phyloP scores from a whole-genome alignment of 345 rosid genomes.

The Viola odorata region DNA sequence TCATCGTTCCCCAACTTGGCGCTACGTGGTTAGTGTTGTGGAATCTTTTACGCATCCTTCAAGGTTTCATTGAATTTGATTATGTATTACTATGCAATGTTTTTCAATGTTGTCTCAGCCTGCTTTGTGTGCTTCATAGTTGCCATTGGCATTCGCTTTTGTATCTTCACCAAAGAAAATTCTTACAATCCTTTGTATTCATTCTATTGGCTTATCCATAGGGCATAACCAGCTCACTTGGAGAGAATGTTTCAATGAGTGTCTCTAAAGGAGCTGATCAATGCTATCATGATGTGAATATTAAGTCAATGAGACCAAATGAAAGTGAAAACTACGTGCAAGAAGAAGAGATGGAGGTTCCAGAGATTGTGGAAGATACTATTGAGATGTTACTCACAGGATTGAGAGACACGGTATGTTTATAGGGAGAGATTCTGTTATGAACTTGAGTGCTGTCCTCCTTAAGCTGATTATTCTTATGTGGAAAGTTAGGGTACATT shows the following conservation, averaged over 20 bases:
- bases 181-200: too few species aligned
- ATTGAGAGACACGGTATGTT: constrained; percentile 81
- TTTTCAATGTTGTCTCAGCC: too few species aligned
- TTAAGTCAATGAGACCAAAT: constrained; percentile 25
- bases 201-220: constrained; percentile 28
- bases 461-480: constrained; percentile 4
- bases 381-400: constrained; percentile 86
- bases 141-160: too few species aligned
- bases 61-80: background rate
- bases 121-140: too few species aligned
- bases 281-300: constrained; percentile 23
- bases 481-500: constrained; percentile 2
- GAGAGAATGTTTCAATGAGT: constrained; percentile 45
- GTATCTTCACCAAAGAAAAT: too few species aligned
- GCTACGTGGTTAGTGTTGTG: constrained; percentile 63
- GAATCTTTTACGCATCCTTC: background rate
- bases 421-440: constrained; percentile 29
- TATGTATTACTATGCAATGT: background rate
- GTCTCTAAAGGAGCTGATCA: constrained; percentile 35
- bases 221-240: constrained; percentile 60
- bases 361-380: constrained; percentile 81
- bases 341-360: constrained; percentile 83
- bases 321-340: constrained; percentile 29
- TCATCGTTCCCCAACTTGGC: constrained; percentile 74
- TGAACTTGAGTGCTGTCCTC: constrained; percentile 8